Evolutionary conservation across 495 filamentous ascomycete species (phyloP).

Genomic region (Aspergillus nidulans): DNA sequence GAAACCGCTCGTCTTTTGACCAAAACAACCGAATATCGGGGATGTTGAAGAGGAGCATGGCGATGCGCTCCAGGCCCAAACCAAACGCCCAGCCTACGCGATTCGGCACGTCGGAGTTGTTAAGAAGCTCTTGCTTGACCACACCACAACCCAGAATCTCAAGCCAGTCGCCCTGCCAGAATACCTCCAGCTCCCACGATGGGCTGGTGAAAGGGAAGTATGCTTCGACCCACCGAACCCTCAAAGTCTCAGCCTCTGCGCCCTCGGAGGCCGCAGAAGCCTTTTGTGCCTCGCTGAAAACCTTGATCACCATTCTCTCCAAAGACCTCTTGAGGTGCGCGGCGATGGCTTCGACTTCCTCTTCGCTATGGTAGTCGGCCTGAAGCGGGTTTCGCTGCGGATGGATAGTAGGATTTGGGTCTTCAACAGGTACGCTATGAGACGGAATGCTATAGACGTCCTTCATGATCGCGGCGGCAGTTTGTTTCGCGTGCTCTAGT

Average conservation of each 20-base stretch:
- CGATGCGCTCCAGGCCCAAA: slow-evolving; percentile 85
- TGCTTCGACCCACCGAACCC: slow-evolving; percentile 90
- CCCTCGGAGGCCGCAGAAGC: slow-evolving; percentile 53
- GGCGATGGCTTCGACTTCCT: slow-evolving; percentile 77
- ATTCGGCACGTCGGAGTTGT: slow-evolving; percentile 67
- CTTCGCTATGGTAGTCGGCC: slow-evolving; percentile 57
- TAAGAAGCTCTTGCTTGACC: slow-evolving; percentile 71
- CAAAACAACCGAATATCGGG: slow-evolving; percentile 98
- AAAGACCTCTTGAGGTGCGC: slow-evolving; percentile 86
- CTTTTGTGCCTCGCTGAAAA: slow-evolving; percentile 74
- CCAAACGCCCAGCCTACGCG: slow-evolving; percentile 95
- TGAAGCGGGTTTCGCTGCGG: slow-evolving; percentile 82
- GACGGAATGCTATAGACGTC: slow-evolving; percentile 64
- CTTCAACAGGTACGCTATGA: slow-evolving; percentile 72
- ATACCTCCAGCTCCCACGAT: slow-evolving; percentile 93
- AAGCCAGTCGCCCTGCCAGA: slow-evolving; percentile 92
- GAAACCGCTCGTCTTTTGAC: slow-evolving; percentile 78
- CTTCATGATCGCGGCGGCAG: slow-evolving; percentile 47
- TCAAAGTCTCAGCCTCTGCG: slow-evolving; percentile 59
- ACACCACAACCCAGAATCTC: slow-evolving; percentile 94
- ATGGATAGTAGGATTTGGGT: slow-evolving; percentile 77
- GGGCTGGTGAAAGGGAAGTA: slow-evolving; percentile 95
- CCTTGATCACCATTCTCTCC: slow-evolving; percentile 81
- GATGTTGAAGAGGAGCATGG: slow-evolving; percentile 94
- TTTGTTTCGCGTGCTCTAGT: slow-evolving; percentile 35